Conservation (phyloP, 257 asterid species). For the Penstemon eatonii region DNA sequence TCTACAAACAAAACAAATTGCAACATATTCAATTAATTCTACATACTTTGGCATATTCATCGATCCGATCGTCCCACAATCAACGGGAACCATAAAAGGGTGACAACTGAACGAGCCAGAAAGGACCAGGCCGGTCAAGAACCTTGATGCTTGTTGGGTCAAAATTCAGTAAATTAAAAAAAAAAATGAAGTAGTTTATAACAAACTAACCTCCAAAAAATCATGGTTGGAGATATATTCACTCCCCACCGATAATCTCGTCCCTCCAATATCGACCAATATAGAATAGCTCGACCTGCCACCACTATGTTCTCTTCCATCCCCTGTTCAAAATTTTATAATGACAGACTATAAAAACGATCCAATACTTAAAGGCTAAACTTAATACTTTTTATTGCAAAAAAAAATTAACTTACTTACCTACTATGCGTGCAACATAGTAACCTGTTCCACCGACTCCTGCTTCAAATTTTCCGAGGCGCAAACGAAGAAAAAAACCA, state of each 20-base stretch:
- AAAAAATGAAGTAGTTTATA: background rate
- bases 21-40: background rate
- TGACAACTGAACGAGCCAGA: too few relatives aligned
- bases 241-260: conserved; percentile 60
- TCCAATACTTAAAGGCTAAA: background rate
- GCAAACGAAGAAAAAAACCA: conserved; percentile 70
- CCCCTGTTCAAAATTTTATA: conserved; percentile 33
- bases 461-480: conserved; percentile 56
- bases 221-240: conserved; percentile 74
- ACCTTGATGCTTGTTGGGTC: too few relatives aligned
- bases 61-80: too few relatives aligned
- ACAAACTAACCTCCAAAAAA: conserved; percentile 61
- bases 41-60: too few relatives aligned
- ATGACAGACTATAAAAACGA: background rate
- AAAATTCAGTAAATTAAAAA: background rate
- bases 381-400: too few relatives aligned
- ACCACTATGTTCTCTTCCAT: conserved; percentile 28
- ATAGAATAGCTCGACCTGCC: conserved; percentile 42
- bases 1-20: conserved; percentile 39
- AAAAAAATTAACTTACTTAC: conserved; percentile 24
- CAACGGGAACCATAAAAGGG: too few relatives aligned
- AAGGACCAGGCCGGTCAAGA: too few relatives aligned
- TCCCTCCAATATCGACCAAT: conserved; percentile 63
- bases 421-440: conserved; percentile 66
- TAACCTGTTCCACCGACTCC: conserved; percentile 58